Evolutionary conservation across 345 rosid genomes (phyloP), one percentile per base, ranked within the genome.

Genomic region (Citrus hindsii): DNA sequence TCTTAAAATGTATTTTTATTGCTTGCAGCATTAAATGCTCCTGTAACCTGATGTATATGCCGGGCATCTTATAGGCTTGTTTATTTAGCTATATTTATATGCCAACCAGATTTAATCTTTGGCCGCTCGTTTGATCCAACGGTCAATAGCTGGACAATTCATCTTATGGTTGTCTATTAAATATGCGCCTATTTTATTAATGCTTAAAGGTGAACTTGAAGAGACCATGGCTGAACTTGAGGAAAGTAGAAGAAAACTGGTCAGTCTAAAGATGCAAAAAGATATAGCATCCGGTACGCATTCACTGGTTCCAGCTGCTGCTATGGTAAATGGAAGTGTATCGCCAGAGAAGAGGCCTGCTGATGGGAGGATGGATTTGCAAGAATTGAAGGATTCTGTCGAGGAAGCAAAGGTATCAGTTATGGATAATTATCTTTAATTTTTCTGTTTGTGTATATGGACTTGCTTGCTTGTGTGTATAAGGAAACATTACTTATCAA

Each of bases 191-290:
- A 22, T 38, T 80, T 73, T 76, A 30, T 79, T 82, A 62, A 51
- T 80, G 51, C 62, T 85, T 64, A 74, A 79, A 96, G 98, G 94
- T 81, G 92, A 92, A 84, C 79, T 96, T 81, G 98, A 96, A 85
- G 99, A 96, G 87, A 85, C 75, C 82, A 87, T 89, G 90, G 87
- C 88, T 62, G 94, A 92, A 84, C 95, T 94, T 56, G 97, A 96
- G 88, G 98, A 92, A 79, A 91, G 92, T 81, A 89, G 95, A 88
- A 89, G 98, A 87, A 96, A 92, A 84, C 79, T 94, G 81, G 85
- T 96, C 74, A 87, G 81, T 83, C 81, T 89, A 81, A 90, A 83
- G 81, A 94, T 94, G 98, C 95, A 92, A 81, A 96, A 91, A 84
- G 98, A 91, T 85, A 87, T 86, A 30, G 91, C 92, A 38, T 89